phyloP scores from a whole-genome alignment of 495 filamentous ascomycete species.

The Lepraria neglecta region DNA sequence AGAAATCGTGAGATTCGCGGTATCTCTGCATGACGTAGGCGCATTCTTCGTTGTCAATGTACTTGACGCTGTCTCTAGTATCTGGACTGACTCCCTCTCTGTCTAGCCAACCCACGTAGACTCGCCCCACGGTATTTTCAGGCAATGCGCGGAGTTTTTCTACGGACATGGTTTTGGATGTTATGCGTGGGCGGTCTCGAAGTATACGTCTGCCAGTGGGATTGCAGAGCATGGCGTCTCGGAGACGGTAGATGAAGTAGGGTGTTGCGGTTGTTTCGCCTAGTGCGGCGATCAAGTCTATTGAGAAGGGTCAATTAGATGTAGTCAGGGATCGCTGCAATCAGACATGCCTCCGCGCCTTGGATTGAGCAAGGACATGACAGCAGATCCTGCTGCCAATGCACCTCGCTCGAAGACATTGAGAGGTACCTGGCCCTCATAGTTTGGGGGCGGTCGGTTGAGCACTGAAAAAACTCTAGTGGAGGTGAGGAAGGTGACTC shows the following conservation, averaged over 20 bases:
- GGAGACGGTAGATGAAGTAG: constrained; percentile 90
- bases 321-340: not conserved
- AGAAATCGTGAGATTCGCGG: constrained; percentile 96
- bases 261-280: constrained; percentile 92
- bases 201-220: constrained; percentile 88
- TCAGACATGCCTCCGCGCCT: constrained; percentile 57
- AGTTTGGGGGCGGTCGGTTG: constrained; percentile 71
- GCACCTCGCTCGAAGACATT: constrained; percentile 66
- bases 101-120: constrained; percentile 84
- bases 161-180: constrained; percentile 66
- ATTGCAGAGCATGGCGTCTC: constrained; percentile 78
- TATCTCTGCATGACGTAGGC: constrained; percentile 99
- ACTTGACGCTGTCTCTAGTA: constrained; percentile 71
- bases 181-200: constrained; percentile 81
- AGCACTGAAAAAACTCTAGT: constrained; percentile 62
- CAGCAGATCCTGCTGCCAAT: constrained; percentile 74
- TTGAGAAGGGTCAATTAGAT: constrained; percentile 14
- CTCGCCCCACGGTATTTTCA: constrained; percentile 68
- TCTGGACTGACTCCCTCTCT: constrained; percentile 88
- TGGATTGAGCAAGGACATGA: constrained; percentile 73
- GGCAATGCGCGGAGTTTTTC: constrained; percentile 64
- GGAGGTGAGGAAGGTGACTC: constrained; percentile 2
- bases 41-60: constrained; percentile 90
- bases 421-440: constrained; percentile 89
- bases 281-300: constrained; percentile 87